phyloP scores from a whole-genome alignment of 805 yeast species.

The Metschnikowia lochheadii region DNA sequence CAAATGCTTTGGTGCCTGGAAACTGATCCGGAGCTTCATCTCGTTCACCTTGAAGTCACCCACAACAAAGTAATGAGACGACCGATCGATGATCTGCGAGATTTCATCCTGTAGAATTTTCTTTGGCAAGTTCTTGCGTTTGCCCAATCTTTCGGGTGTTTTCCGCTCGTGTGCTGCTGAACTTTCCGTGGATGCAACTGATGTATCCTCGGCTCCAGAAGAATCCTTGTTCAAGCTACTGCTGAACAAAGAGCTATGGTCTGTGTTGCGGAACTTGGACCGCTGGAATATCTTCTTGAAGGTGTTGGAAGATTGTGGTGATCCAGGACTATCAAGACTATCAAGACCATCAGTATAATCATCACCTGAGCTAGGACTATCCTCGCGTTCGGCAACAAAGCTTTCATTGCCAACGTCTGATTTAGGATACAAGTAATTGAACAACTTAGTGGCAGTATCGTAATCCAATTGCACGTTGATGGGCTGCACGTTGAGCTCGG shows the following conservation, averaged over 20 bases:
- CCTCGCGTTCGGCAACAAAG: neutral
- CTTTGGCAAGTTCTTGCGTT: neutral
- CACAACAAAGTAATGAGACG: constrained; percentile 40
- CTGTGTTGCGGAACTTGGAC: neutral
- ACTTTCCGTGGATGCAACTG: constrained; percentile 1
- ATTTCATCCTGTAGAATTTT: constrained; percentile 28
- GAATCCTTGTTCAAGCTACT: neutral
- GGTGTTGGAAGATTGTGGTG: constrained; percentile 1
- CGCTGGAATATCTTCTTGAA: constrained; percentile 1
- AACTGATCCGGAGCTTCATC: constrained; percentile 56
- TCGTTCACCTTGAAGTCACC: constrained; percentile 32
- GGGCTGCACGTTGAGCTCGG: constrained; percentile 60
- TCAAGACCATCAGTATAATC: constrained; percentile 25
- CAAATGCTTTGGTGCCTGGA: constrained; percentile 67
- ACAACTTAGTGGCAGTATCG: constrained; percentile 55
- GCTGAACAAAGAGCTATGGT: neutral
- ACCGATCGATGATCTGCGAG: constrained; percentile 38
- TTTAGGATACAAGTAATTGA: constrained; percentile 69
- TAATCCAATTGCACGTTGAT: constrained; percentile 71
- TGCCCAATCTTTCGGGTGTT: neutral
- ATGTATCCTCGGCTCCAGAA: neutral
- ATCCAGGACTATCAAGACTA: neutral
- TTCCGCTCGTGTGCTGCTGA: neutral
- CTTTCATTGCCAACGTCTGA: constrained; percentile 17
- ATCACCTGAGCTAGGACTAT: neutral